Base-by-base conservation (phyloP, 495 filamentous ascomycete genomes). In the Sporormia fimetaria region DNA sequence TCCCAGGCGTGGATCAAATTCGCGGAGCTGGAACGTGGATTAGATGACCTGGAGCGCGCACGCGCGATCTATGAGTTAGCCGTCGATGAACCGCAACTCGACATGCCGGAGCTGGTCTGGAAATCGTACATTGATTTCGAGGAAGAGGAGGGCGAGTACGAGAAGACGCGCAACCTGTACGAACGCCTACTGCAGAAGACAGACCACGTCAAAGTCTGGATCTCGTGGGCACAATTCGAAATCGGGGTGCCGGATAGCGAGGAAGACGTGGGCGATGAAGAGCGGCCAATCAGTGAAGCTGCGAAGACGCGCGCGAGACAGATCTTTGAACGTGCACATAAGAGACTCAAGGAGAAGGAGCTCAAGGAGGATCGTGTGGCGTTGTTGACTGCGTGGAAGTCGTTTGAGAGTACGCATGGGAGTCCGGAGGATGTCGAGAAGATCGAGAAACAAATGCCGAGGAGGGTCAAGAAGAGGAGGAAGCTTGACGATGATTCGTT, bases 81-180 rank as follows among this genome's bases (percentile, higher is more conserved):
- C 10, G 79, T 95, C 48, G 69, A 74, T 21, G 86, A 95, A 60
- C 70, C 79, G 12, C 67, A 73, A 4, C 64, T 98, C n/a, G 92
- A 98, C 58, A 98, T 96, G 90, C 90, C 90, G 3, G 90, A 98
- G 63, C 63, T 94, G 41, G 64, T 98, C 8, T 98, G 90, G 90
- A 94, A 94, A 62, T 75, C 83, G 2, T 98, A 94, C 57, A 95
- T 98, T 55, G 87, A 96, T 63, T 98, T 96, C 55, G 92, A 96
- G 62, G 88, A 94, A 56, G 81, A 92, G 45, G 81, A 87, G 57
- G 81, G 78, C 38, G 85, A 95, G 60, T 93, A 84, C 62, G 86
- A 83, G 21, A 68, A 75, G 22, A 79, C 85, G 1, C 70, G 90
- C 31, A 58, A 65, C n/a, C 65, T 98, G 35, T 98, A 96, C 64